Conservation (phyloP, 2,329 filamentous ascomycete genomes). For the Neurospora sp. region DNA sequence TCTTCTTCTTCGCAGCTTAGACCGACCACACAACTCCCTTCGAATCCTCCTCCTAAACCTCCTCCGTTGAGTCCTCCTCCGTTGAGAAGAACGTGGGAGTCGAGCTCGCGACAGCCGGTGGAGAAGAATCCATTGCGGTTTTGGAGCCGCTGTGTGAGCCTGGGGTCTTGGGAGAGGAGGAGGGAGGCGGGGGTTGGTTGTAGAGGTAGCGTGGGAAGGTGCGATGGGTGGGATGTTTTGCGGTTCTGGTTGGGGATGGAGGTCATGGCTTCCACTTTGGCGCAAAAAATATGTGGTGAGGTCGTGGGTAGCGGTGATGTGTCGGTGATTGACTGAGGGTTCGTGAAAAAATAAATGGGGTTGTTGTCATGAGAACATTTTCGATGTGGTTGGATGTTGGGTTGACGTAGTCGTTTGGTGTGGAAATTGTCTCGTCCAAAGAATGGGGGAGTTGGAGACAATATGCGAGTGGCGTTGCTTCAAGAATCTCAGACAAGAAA, state of each 20-base stretch:
- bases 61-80: constrained; percentile 12
- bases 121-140: constrained; percentile 22
- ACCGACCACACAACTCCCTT: constrained; percentile 35
- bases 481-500: not conserved
- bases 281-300: not conserved
- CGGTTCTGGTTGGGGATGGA: not conserved
- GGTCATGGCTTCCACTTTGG: not conserved
- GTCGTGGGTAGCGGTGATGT: not conserved
- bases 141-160: constrained; percentile 24
- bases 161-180: constrained; percentile 29
- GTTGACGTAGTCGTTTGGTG: not conserved
- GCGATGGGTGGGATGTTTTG: not conserved
- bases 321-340: not conserved
- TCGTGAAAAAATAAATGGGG: not conserved
- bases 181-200: constrained; percentile 35
- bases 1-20: constrained; percentile 42
- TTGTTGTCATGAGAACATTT: not conserved
- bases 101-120: constrained; percentile 39
- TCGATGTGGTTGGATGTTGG: not conserved
- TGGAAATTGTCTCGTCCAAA: not conserved
- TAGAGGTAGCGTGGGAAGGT: not conserved
- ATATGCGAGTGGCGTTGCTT: not conserved
- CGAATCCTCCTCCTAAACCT: not conserved
- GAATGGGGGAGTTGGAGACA: not conserved
- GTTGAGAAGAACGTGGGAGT: constrained; percentile 34